A percentile compares a stretch with the other conserved stretches of the same genome.
phyloP scores from a whole-genome alignment of 148 eudicot species.

The Chenopodium suecicum region DNA sequence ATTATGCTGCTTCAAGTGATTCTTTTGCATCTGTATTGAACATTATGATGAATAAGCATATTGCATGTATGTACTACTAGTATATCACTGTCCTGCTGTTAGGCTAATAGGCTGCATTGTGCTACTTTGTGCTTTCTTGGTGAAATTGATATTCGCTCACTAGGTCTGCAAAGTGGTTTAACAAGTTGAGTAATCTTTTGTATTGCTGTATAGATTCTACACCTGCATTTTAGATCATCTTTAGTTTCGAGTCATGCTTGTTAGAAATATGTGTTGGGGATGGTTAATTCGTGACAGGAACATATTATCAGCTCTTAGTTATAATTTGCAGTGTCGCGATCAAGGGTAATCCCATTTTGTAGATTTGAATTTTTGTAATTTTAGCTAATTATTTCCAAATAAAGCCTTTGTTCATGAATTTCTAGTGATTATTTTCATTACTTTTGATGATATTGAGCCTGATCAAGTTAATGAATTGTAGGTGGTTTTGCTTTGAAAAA shows the following conservation, averaged over 20 bases:
- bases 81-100: background rate
- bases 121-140: background rate
- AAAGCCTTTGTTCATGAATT: background rate
- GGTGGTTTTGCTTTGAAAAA: conserved; percentile 82
- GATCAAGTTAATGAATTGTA: conserved; percentile 26
- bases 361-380: background rate
- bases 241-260: background rate
- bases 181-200: background rate
- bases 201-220: background rate
- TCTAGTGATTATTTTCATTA: background rate
- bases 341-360: background rate
- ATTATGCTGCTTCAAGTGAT: background rate
- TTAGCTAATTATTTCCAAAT: background rate
- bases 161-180: background rate
- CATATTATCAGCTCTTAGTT: background rate
- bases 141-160: background rate
- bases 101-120: background rate
- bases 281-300: background rate
- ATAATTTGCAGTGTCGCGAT: too few relatives aligned
- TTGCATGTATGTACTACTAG: background rate
- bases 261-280: background rate
- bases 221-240: background rate
- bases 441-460: background rate
- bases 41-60: background rate
- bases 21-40: background rate